Base-by-base conservation (phyloP, 2,329 filamentous ascomycete genomes). In the Diaporthe sp. region DNA sequence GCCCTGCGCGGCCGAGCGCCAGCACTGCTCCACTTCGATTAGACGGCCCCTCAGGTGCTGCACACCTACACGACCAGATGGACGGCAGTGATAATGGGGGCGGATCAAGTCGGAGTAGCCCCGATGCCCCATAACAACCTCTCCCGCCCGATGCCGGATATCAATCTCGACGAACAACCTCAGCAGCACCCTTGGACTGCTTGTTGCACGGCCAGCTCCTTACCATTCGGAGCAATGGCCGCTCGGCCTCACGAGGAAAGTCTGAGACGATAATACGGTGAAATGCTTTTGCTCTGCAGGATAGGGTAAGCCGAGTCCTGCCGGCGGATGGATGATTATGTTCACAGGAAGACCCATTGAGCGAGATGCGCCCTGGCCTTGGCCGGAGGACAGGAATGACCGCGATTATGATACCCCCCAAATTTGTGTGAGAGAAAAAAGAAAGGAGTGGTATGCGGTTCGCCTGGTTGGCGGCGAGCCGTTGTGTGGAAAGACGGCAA, bases 31-130 rank as follows among this genome's bases (percentile, higher is more conserved):
- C 75, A 8, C 54, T 74, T 30, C 69, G 73, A 33, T n/a, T 55
- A 35, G 64, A 61, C 15, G 75, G 75, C 13, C 70, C 67, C 25
- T 38, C 38, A 25, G 33, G 50, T 42, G 61, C 64, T 4, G 55
- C 61, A 30, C 54, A 52, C 57, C 50, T 47, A 22, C 38, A 52
- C 33, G 61, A 54, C 35, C 54, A 64, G n/a, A 40, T 58, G 58
- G 68, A 72, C 19, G 72, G 54, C 30, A 71, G 73, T 60, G 60
- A 68, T 13, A 58, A 58, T 8, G 68, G 68, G 33, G 61, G 33
- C 38, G 61, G 25, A 25, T 72, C 75, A 25, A 76, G 75, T 67
- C 64, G 75, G 13, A 76, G 75, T 47, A 74, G 75, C 22, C 75
- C 72, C 25, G 61, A 50, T 8, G 30, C 35, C 25, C 52, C 47